phyloP scores from a whole-genome alignment of 208 protist species.

The Polymyxa betae region DNA sequence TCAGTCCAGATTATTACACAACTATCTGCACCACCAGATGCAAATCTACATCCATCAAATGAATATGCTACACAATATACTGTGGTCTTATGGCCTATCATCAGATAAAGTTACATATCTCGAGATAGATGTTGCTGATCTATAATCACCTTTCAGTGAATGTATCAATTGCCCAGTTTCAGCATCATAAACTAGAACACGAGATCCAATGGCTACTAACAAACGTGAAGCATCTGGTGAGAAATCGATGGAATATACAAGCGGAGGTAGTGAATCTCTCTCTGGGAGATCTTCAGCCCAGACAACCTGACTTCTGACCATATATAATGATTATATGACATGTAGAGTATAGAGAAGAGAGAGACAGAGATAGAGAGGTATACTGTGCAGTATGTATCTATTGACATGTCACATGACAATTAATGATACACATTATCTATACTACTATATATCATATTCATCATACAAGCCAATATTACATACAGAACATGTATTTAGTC shows the following conservation, averaged over 20 bases:
- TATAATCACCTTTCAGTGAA: slow-evolving; percentile 80
- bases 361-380: no score
- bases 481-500: no score
- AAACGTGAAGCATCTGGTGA: slow-evolving; percentile 81
- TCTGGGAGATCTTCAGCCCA: slow-evolving; percentile 37
- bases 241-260: slow-evolving; percentile 45
- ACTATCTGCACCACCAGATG: slow-evolving; percentile 73
- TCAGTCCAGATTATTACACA: slow-evolving; percentile 91
- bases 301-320: neutral
- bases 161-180: slow-evolving; percentile 84
- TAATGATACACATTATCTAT: no score
- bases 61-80: slow-evolving; percentile 81
- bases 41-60: slow-evolving; percentile 86
- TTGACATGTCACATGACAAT: no score
- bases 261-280: neutral
- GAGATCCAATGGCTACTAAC: slow-evolving; percentile 82
- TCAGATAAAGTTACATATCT: neutral
- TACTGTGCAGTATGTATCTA: no score
- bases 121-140: neutral
- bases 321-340: neutral
- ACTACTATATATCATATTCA: no score
- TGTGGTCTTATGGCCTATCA: slow-evolving; percentile 83
- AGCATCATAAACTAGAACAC: slow-evolving; percentile 89
- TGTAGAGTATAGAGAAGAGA: no score
- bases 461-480: no score